Base-by-base conservation (phyloP, 2,329 filamentous ascomycete species). In the Talaromyces sp. region DNA sequence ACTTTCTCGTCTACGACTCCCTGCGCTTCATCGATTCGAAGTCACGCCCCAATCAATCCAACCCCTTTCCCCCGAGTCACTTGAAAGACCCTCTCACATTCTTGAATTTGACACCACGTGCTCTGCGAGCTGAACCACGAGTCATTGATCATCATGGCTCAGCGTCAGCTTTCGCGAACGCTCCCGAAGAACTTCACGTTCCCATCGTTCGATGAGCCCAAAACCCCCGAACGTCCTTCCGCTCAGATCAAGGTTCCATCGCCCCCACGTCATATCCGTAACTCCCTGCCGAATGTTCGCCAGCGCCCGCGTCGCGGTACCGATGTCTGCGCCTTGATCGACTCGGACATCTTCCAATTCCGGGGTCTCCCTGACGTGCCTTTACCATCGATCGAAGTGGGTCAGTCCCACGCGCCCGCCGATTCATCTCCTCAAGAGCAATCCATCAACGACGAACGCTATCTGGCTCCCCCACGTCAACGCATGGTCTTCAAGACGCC, bases 101-200 rank as follows among this genome's bases (percentile, higher is more conserved):
- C 46, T 20, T 35, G n/a, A 36, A 32, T 17, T 48, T 42, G 46
- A 49, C 43, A 33, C 47, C 46, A 41, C 49, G 39, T 49, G 19
- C n/a, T n/a, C 20, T 20, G 37, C 30, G 39, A 49, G 37, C 37
- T 36, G n/a, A 2, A 32, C 41, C 41, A 24, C 41, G 36, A 47
- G 49, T 24, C 33, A 52, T 56, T 35, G 46, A 49, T 42, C 60
- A 65, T 46, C 58, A 75, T 75, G 73, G 67, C 71, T 56, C 65
- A 70, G 54, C 70, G 69, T 60, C 72, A 69, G 54, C 66, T 77
- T 47, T 78, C 76, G 52, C 75, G 74, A 49, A 78, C 76, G 20
- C 63, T 78, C 22, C 76, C 76, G 24, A 77, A 77, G 58, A 76
- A 77, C 62, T 78, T 78, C 62, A 76, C 73, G 10, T 75, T 75